Percentiles rank a stretch among this genome's conserved stretches.
phyloP scores from a whole-genome alignment of 305 asterid species.

The Solanum aculeatissimum region DNA sequence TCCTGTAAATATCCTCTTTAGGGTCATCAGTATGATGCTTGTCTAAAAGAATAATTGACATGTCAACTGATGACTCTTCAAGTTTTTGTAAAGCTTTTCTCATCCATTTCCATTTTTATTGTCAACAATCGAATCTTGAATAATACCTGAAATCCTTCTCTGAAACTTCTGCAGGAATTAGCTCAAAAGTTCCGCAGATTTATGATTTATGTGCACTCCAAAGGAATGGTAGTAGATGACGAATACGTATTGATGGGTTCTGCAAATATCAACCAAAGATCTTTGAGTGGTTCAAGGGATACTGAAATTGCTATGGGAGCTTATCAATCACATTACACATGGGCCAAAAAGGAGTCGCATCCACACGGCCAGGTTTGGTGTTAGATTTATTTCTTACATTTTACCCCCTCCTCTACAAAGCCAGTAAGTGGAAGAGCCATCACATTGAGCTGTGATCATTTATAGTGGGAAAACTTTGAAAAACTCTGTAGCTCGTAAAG shows the following conservation, averaged over 20 bases:
- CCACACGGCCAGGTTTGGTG: constrained; percentile 45
- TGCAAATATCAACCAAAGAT: constrained; percentile 62
- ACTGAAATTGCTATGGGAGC: constrained; percentile 71
- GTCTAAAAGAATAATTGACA: background rate
- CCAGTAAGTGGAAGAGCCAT: background rate
- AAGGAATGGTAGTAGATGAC: constrained; percentile 60
- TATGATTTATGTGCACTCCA: constrained; percentile 59
- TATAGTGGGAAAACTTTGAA: background rate
- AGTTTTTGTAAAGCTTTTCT: background rate
- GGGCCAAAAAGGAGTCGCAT: constrained; percentile 31
- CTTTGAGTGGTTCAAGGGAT: constrained; percentile 60
- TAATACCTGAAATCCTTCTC: background rate
- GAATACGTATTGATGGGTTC: constrained; percentile 53
- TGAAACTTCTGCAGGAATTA: constrained; percentile 12
- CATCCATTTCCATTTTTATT: background rate
- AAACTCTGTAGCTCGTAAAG: background rate
- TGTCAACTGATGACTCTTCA: background rate
- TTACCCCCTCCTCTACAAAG: background rate
- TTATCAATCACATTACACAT: constrained; percentile 52
- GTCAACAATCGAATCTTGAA: background rate
- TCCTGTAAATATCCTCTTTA: background rate
- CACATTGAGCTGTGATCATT: background rate
- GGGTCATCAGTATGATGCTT: background rate
- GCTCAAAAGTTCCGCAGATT: constrained; percentile 31
- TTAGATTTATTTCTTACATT: background rate